These are phyloP conservation scores for Pseudevernia furfuracea DNA, from an alignment of 495 filamentous ascomycete genomes.

Conservation along the genomic window DNA sequence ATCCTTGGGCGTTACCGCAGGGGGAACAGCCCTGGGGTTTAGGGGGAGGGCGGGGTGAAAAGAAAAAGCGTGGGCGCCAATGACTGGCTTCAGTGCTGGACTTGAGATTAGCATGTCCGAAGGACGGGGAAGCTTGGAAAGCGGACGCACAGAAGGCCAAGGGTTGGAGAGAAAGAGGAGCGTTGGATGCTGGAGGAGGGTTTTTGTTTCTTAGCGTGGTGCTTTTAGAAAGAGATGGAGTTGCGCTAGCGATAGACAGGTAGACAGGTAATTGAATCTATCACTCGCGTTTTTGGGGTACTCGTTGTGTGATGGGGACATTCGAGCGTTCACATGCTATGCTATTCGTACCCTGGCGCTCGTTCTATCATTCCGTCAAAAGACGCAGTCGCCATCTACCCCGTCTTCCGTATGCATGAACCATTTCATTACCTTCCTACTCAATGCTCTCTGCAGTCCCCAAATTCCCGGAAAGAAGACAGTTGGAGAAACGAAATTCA, in stretches of 20 bases:
- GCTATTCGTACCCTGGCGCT: neutral
- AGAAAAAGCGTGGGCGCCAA: neutral
- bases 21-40: conserved; percentile 13
- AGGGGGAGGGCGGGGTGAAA: neutral
- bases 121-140: conserved; percentile 3
- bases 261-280: neutral
- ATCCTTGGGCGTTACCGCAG: conserved; percentile 14
- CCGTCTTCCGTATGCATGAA: neutral
- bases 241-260: conserved; percentile 1
- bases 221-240: neutral
- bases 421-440: neutral
- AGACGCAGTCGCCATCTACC: neutral
- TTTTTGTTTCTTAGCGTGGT: conserved; percentile 1
- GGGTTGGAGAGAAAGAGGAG: neutral
- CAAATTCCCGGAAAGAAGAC: neutral
- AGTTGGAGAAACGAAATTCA: neutral
- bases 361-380: neutral
- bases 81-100: neutral
- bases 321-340: conserved; percentile 1
- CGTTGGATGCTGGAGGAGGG: neutral
- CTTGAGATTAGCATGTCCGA: neutral
- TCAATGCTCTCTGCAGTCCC: conserved; percentile 4
- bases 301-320: neutral
- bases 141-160: neutral
- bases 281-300: neutral